Evolutionary conservation across 768 basidiomycete species (phyloP).

Genomic region (Suillus cothurnatus): DNA sequence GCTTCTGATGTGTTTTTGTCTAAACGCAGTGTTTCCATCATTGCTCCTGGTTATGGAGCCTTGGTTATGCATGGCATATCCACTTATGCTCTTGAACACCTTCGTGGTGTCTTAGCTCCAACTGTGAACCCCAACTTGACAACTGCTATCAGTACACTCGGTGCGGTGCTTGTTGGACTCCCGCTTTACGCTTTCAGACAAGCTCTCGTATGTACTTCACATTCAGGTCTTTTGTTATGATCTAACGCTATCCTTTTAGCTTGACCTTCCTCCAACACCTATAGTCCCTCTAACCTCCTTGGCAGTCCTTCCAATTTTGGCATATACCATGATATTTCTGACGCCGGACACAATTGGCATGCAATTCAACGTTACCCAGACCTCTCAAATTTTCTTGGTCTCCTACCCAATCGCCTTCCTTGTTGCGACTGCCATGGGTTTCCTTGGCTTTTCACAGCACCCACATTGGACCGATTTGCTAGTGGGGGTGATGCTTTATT

Average conservation of each 20-base stretch:
- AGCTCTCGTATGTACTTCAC: conserved; percentile 48
- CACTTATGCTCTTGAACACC: conserved; percentile 65
- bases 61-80: conserved; percentile 59
- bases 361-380: conserved; percentile 49
- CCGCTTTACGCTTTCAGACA: conserved; percentile 65
- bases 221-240: background rate
- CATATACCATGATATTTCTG: conserved; percentile 63
- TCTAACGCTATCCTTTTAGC: conserved; percentile 34
- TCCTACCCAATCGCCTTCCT: conserved; percentile 58
- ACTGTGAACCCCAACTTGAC: conserved; percentile 59
- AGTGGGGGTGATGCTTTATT: conserved; percentile 59
- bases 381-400: conserved; percentile 56
- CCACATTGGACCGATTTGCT: conserved; percentile 61
- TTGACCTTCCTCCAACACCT: conserved; percentile 52
- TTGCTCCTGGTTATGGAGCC: conserved; percentile 68
- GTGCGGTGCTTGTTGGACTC: conserved; percentile 62
- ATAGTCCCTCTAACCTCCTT: conserved; percentile 59
- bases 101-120: conserved; percentile 57
- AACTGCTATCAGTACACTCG: conserved; percentile 57
- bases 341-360: conserved; percentile 52
- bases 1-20: conserved; percentile 53
- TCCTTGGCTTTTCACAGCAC: conserved; percentile 62
- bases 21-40: conserved; percentile 39
- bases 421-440: conserved; percentile 55
- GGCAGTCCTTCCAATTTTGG: conserved; percentile 60